Conservation (phyloP, 1,139 yeast genomes). For the Sugiyamaella castrensis region DNA sequence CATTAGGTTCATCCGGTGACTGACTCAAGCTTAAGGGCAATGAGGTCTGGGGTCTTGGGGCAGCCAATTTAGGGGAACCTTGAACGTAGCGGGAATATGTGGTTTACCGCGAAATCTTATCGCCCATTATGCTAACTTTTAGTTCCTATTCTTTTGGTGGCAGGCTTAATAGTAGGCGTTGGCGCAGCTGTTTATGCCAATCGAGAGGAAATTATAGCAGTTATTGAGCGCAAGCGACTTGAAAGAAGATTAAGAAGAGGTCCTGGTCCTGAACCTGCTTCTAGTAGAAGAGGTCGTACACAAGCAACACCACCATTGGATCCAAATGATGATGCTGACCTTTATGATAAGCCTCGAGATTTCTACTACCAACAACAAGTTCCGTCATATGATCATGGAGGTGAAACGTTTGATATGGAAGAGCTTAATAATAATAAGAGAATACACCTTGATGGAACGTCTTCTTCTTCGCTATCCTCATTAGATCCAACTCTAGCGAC, state of each 20-base stretch:
- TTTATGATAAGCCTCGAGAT: slow-evolving; percentile 15
- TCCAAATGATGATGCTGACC: slow-evolving; percentile 18
- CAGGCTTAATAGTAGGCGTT: slow-evolving; percentile 30
- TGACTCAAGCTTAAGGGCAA: too few species aligned
- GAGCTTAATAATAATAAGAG: background rate
- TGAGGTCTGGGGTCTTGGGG: background rate
- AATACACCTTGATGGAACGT: background rate
- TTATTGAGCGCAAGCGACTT: slow-evolving; percentile 23
- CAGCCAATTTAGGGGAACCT: background rate
- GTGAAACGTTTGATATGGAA: slow-evolving; percentile 11
- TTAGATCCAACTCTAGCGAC: background rate
- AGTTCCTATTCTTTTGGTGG: slow-evolving; percentile 28
- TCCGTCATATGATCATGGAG: background rate
- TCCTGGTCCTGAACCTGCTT: slow-evolving; percentile 1
- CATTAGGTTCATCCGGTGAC: too few species aligned
- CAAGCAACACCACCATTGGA: background rate
- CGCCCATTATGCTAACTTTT: too few species aligned
- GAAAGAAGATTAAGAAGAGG: slow-evolving; percentile 23
- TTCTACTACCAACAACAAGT: slow-evolving; percentile 1
- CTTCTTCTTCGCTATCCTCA: background rate
- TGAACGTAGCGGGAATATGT: too few species aligned
- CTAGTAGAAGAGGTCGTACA: background rate
- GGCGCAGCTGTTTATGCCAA: slow-evolving; percentile 29
- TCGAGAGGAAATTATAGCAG: slow-evolving; percentile 26
- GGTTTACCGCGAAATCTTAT: too few species aligned